Conservation (phyloP, 2,329 filamentous ascomycete genomes). For the Orbilia ellipsospora region DNA sequence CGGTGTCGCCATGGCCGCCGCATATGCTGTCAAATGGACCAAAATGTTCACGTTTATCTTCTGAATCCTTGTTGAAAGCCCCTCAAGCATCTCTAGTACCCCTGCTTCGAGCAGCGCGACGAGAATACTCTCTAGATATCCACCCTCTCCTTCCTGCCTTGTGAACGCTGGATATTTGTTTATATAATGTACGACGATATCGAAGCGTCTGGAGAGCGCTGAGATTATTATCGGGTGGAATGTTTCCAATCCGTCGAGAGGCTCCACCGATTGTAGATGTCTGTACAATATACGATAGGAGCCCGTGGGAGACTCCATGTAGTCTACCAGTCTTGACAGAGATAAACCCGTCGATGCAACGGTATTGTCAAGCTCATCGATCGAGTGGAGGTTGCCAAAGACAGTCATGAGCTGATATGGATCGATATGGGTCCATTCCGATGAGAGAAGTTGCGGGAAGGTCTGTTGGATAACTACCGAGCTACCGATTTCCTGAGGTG, state of each 20-base stretch:
- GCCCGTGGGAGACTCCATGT: background rate
- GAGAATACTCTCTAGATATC: background rate
- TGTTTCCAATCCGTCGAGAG: background rate
- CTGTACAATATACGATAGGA: background rate
- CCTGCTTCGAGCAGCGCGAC: background rate
- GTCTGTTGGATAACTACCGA: background rate
- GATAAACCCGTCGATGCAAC: background rate
- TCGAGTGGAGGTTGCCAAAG: background rate
- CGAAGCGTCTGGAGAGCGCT: background rate
- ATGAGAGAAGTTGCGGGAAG: background rate
- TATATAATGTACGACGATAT: background rate
- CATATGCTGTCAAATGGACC: background rate
- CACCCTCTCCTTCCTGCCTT: background rate
- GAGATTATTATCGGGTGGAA: constrained; percentile 1
- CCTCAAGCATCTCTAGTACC: background rate
- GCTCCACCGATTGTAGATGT: background rate
- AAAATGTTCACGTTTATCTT: background rate
- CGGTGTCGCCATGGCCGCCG: background rate
- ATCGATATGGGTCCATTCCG: constrained; percentile 12
- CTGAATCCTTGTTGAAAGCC: background rate
- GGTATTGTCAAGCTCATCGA: background rate
- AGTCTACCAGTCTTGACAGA: background rate
- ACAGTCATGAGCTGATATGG: constrained; percentile 6
- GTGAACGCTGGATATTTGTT: background rate
- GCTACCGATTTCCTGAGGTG: background rate